phyloP scores from a whole-genome alignment of 2,329 filamentous ascomycete genomes.

The Aspergillus cejpii region DNA sequence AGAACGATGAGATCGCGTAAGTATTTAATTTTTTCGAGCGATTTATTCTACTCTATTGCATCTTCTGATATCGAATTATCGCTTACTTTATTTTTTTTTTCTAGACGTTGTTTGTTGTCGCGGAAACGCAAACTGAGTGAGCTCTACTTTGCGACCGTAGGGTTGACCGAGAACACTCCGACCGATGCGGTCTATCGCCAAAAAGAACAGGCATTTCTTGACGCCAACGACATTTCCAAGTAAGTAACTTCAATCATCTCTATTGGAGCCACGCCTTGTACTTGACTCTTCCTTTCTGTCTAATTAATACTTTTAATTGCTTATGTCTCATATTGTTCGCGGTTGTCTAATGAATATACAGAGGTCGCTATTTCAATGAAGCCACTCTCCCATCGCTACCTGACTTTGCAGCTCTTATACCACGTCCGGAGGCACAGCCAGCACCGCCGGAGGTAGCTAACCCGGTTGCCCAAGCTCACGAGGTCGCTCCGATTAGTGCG shows the following conservation, averaged over 20 bases:
- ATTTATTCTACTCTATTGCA: constrained; percentile 15
- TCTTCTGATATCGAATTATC: constrained; percentile 22
- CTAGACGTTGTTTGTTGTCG: constrained; percentile 58
- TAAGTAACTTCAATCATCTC: constrained; percentile 34
- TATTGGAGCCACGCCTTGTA: constrained; percentile 2
- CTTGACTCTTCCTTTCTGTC: constrained; percentile 3
- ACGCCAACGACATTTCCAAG: constrained; percentile 53
- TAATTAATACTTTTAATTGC: constrained; percentile 1
- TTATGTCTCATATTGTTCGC: not conserved
- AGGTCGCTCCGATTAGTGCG: constrained; percentile 19
- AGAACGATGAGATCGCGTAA: constrained; percentile 48
- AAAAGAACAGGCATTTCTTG: constrained; percentile 49
- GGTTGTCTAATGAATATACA: constrained; percentile 24
- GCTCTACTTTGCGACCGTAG: constrained; percentile 73
- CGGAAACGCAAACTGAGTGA: constrained; percentile 87
- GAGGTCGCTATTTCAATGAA: constrained; percentile 53
- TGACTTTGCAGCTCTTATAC: constrained; percentile 25
- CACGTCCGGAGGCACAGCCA: constrained; percentile 24
- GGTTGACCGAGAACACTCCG: constrained; percentile 49
- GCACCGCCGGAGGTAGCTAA: constrained; percentile 35
- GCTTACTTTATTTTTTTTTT: constrained; percentile 36
- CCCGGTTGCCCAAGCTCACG: constrained; percentile 29
- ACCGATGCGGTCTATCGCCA: constrained; percentile 48
- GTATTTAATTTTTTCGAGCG: constrained; percentile 33
- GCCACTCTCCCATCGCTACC: constrained; percentile 44